A percentile compares a stretch with the other conserved stretches of the same genome.
phyloP scores from a whole-genome alignment of 139 green algal genomes.

The Choricystis sp. region DNA sequence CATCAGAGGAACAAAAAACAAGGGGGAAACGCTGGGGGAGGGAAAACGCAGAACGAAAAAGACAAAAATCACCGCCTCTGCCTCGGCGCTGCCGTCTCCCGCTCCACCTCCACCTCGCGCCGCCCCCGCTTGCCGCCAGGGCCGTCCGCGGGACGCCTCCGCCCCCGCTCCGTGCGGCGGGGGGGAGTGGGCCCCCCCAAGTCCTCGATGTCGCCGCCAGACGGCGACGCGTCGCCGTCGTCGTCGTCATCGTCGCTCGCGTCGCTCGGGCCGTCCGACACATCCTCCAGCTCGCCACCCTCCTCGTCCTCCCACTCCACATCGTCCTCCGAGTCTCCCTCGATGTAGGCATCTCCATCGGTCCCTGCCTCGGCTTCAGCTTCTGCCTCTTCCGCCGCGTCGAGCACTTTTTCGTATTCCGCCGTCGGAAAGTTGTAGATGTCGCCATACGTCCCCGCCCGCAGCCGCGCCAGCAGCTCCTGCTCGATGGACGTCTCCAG shows the following conservation, averaged over 20 bases:
- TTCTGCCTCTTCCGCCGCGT: slow-evolving; percentile 1
- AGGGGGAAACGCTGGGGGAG: too few species aligned
- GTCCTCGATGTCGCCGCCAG: background rate
- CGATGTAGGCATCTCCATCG: slow-evolving; percentile 4
- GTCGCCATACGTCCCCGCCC: slow-evolving; percentile 93
- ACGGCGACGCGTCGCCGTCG: slow-evolving; percentile 5
- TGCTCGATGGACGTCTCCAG: slow-evolving; percentile 76
- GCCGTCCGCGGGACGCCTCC: background rate
- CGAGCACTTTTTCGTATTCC: slow-evolving; percentile 68
- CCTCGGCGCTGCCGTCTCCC: background rate
- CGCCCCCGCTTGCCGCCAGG: background rate
- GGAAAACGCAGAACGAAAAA: too few species aligned
- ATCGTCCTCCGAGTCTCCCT: slow-evolving; percentile 4
- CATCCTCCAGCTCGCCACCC: slow-evolving; percentile 43
- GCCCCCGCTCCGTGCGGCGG: background rate
- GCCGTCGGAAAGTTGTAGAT: slow-evolving; percentile 97
- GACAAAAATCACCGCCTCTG: background rate
- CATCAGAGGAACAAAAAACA: background rate
- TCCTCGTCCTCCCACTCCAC: slow-evolving; percentile 43
- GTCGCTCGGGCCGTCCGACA: slow-evolving; percentile 7
- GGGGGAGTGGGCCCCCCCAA: background rate
- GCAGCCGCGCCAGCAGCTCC: slow-evolving; percentile 82
- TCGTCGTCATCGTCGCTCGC: background rate
- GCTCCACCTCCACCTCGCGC: background rate
- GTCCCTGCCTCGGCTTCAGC: slow-evolving; percentile 6